phyloP scores from a whole-genome alignment of 176 grass and related monocot genomes.

The Saccharum spontaneum region DNA sequence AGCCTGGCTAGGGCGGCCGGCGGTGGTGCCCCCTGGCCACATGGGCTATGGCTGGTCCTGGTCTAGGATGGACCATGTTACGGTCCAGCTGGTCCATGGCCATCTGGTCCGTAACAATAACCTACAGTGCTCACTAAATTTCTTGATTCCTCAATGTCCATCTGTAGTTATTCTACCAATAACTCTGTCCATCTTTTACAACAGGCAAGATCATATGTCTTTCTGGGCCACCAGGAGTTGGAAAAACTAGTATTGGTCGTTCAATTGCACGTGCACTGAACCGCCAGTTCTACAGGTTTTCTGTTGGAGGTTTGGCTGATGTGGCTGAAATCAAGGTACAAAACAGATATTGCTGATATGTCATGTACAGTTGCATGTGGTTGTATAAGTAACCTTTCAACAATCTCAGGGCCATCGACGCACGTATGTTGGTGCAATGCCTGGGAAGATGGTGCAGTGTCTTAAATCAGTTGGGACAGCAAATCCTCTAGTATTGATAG shows the following conservation, averaged over 20 bases:
- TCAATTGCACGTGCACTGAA: slow-evolving; percentile 97
- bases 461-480: slow-evolving; percentile 92
- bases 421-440: slow-evolving; percentile 98
- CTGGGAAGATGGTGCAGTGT: slow-evolving; percentile 99
- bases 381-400: slow-evolving; percentile 39
- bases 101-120: background rate
- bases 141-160: background rate
- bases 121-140: slow-evolving; percentile 12
- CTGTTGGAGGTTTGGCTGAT: slow-evolving; percentile 98
- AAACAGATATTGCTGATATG: slow-evolving; percentile 11
- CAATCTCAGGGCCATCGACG: slow-evolving; percentile 84
- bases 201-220: slow-evolving; percentile 99
- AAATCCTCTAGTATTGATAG: slow-evolving; percentile 96
- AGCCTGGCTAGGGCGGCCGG: background rate
- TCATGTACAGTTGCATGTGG: background rate
- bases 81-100: background rate
- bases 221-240: slow-evolving; percentile 98
- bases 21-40: background rate
- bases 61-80: background rate
- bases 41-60: background rate
- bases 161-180: slow-evolving; percentile 17
- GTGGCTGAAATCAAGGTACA: slow-evolving; percentile 98
- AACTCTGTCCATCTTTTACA: slow-evolving; percentile 35
- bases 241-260: slow-evolving; percentile 97
- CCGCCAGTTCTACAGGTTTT: slow-evolving; percentile 94